Conservation (phyloP, 441 rosid species). For the Mallotus repandus region DNA sequence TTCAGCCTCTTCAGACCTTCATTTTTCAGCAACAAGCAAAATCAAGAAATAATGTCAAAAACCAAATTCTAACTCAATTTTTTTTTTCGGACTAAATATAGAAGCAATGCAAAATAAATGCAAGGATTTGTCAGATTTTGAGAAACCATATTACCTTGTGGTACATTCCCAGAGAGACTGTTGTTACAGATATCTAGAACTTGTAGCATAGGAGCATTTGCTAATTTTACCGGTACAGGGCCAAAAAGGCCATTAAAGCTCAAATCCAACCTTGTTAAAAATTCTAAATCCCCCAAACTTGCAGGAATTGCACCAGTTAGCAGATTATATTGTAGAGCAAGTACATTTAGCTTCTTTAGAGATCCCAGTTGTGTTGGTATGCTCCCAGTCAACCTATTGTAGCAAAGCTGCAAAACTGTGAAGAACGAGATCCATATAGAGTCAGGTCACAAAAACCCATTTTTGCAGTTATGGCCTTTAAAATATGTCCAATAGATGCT, state of each 20-base stretch:
- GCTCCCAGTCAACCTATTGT: conserved; percentile 73
- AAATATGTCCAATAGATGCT: neutral
- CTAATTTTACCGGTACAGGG: conserved; percentile 66
- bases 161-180: conserved; percentile 74
- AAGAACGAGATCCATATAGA: conserved; percentile 8
- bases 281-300: conserved; percentile 60
- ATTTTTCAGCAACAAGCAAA: conserved; percentile 22
- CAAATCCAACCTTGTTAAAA: conserved; percentile 69
- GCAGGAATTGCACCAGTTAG: conserved; percentile 89
- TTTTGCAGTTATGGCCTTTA: neutral
- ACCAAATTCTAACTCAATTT: neutral
- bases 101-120: neutral
- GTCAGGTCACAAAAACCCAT: neutral
- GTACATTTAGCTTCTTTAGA: conserved; percentile 61
- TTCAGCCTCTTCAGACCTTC: conserved; percentile 72
- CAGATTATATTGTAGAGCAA: conserved; percentile 73
- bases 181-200: conserved; percentile 80
- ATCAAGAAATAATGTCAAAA: neutral
- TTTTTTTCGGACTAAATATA: neutral
- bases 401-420: conserved; percentile 90
- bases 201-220: conserved; percentile 59
- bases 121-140: neutral
- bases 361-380: conserved; percentile 83
- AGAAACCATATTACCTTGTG: conserved; percentile 51
- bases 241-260: conserved; percentile 82